These are phyloP conservation scores for Leucoagaricus sp. DNA, from an alignment of 1,284 basidiomycete genomes.

Conservation along the genomic window DNA sequence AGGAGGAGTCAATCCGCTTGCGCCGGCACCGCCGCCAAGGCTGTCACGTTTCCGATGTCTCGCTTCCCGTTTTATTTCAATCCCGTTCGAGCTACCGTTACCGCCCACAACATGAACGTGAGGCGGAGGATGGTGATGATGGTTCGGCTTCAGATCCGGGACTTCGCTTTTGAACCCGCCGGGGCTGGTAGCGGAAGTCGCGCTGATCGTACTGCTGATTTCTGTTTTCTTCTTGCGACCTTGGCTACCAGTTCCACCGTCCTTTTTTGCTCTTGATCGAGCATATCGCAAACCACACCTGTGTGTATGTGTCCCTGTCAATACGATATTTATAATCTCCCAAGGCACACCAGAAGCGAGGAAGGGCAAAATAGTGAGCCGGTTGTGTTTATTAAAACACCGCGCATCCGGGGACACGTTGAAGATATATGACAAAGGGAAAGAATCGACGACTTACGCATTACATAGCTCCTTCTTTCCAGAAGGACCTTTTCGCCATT, in stretches of 20 bases:
- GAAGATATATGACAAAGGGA: conserved; percentile 15
- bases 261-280: conserved; percentile 81
- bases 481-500: conserved; percentile 91
- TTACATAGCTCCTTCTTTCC: conserved; percentile 94
- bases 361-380: not conserved
- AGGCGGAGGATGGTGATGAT: not conserved
- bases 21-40: not conserved
- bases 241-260: conserved; percentile 45
- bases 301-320: too few relatives aligned
- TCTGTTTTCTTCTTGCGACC: conserved; percentile 45
- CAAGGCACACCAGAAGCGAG: too few relatives aligned
- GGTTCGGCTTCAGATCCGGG: not conserved
- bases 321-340: too few relatives aligned
- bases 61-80: not conserved
- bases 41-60: not conserved
- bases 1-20: conserved; percentile 7
- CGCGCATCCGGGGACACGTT: conserved; percentile 24
- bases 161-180: too few relatives aligned
- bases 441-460: conserved; percentile 62
- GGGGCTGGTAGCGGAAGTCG: not conserved
- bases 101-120: conserved; percentile 8
- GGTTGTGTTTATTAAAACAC: conserved; percentile 21
- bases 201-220: not conserved
- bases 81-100: conserved; percentile 1
- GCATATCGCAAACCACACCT: conserved; percentile 83